Conservation (phyloP, 345 rosid species). For the Lepidium africanum region DNA sequence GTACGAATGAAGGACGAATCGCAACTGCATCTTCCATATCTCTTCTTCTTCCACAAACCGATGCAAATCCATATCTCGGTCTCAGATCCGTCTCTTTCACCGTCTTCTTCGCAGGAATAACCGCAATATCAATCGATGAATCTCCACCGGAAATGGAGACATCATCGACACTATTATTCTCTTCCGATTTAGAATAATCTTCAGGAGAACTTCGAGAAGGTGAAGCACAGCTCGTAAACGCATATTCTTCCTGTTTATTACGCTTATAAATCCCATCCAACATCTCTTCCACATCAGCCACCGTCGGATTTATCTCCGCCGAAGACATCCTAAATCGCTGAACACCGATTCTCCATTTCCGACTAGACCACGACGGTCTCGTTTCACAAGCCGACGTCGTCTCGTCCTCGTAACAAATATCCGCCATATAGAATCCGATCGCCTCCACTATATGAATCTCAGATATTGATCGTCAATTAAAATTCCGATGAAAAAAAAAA, state of each 20-base stretch:
- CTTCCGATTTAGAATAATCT: neutral
- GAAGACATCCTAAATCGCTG: slow-evolving; percentile 44
- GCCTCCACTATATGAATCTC: neutral
- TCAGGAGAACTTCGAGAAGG: slow-evolving; percentile 23
- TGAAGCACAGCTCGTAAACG: slow-evolving; percentile 4
- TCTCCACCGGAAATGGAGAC: neutral
- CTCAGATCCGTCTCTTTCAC: neutral
- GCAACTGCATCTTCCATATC: slow-evolving; percentile 89
- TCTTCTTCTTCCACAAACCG: slow-evolving; percentile 75
- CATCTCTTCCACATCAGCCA: neutral
- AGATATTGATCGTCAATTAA: neutral
- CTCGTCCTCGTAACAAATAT: slow-evolving; percentile 46
- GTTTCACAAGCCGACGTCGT: slow-evolving; percentile 19
- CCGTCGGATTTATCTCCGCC: neutral
- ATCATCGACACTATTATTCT: neutral
- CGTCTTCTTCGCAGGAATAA: neutral
- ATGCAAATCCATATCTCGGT: slow-evolving; percentile 63
- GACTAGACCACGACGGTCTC: slow-evolving; percentile 39
- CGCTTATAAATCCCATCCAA: slow-evolving; percentile 30
- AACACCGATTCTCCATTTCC: slow-evolving; percentile 65
- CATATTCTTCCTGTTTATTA: slow-evolving; percentile 28
- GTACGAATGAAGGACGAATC: slow-evolving; percentile 41
- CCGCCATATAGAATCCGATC: slow-evolving; percentile 49
- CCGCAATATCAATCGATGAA: neutral
- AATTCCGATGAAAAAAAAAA: neutral